Evolutionary conservation across 148 eudicot genomes (phyloP).

Genomic region (Cornus florida): DNA sequence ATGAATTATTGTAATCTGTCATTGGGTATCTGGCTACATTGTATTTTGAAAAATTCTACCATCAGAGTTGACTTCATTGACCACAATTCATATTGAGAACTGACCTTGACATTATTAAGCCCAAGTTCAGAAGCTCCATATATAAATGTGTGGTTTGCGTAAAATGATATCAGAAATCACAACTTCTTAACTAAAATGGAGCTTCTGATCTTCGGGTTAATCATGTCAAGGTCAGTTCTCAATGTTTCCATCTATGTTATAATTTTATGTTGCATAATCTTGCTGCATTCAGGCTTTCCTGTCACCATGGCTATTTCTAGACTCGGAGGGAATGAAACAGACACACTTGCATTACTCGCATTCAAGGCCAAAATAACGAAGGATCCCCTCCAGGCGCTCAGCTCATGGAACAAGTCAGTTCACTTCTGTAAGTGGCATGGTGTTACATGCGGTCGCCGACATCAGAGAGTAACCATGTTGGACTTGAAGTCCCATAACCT

Average conservation of each 20-base stretch:
- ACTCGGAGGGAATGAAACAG: not conserved
- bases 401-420: conserved; percentile 9
- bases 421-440: conserved; percentile 10
- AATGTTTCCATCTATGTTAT: not conserved
- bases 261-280: not conserved
- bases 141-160: too few species aligned
- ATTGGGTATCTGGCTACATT: too few species aligned
- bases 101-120: too few species aligned
- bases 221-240: not conserved
- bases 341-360: not conserved
- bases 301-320: not conserved
- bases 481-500: not conserved
- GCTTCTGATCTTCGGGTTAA: not conserved
- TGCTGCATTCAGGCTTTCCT: not conserved
- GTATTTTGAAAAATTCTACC: too few species aligned
- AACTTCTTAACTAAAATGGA: not conserved
- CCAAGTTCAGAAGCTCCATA: too few species aligned
- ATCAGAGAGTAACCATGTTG: not conserved
- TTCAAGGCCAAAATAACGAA: not conserved
- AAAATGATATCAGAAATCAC: not conserved
- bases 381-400: not conserved
- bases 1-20: too few species aligned
- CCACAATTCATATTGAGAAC: too few species aligned
- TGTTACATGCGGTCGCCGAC: conserved; percentile 4
- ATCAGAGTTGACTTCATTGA: too few species aligned